Evolutionary conservation across 1,284 basidiomycete genomes (phyloP).

Genomic region (Mycena sp.): DNA sequence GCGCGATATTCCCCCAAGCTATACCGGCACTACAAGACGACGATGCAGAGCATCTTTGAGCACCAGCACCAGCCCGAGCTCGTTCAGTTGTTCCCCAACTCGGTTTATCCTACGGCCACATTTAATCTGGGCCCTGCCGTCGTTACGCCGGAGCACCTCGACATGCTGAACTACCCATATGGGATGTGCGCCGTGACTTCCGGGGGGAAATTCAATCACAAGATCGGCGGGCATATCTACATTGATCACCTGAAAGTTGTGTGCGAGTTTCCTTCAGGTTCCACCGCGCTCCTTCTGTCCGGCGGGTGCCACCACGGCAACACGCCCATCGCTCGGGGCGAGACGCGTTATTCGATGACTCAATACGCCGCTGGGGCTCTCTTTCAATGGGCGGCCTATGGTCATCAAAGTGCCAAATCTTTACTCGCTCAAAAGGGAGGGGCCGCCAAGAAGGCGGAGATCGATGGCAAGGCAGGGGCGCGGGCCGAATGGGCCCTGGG

Average conservation of each 20-base stretch:
- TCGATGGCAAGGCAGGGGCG: no score
- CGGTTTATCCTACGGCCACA: background rate
- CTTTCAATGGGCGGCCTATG: background rate
- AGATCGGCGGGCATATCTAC: background rate
- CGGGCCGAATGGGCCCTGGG: no score
- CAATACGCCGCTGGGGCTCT: background rate
- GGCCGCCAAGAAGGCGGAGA: background rate
- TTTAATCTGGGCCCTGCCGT: background rate
- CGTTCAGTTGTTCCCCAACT: background rate
- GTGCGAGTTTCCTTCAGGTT: background rate
- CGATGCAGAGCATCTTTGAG: background rate
- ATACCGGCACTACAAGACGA: background rate
- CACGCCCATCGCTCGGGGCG: background rate
- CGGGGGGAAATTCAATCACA: background rate
- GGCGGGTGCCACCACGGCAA: background rate
- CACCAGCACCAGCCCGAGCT: background rate
- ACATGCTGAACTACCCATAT: background rate
- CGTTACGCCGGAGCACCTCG: background rate
- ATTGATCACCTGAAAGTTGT: background rate
- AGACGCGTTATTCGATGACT: background rate
- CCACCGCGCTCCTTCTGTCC: background rate
- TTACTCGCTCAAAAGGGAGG: background rate
- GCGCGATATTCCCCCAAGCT: background rate
- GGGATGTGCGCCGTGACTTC: background rate
- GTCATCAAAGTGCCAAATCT: background rate